Evolutionary conservation across 2,329 filamentous ascomycete species (phyloP), one percentile per base, ranked within the genome.

Genomic region (Cladosporium sp.): DNA sequence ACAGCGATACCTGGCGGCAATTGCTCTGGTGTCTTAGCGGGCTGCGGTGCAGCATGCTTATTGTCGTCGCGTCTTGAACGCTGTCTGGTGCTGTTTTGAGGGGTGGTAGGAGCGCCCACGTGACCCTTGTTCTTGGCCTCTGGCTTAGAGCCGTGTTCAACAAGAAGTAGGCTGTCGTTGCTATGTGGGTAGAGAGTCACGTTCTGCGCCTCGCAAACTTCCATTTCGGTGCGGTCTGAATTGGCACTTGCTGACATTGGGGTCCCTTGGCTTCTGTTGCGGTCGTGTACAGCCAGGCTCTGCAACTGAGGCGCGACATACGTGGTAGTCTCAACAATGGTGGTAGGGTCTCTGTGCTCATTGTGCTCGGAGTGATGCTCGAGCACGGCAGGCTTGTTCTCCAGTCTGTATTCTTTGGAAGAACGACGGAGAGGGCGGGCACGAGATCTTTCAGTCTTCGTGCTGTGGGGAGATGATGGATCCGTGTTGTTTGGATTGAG

Each of bases 121-220:
- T 41, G 12, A 8, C 15, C 17, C 19, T 43, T 40, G 45, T 43
- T 49, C 37, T 56, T 58, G 39, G 51, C 45, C 5, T 37, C 22
- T 17, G 55, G 45, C 18, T 52, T 42, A 1, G 52, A 48, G 20
- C 52, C 54, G 17, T 80, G 76, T 58, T 85, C 78, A n/a, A 85
- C 78, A n/a, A 85, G 66, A n/a, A 84, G 68, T 4, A 85, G 66
- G 6, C 80, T 84, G 38, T 80, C 70, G 56, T 85, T 85, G 64
- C 82, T 81, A 65, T 85, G 82, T 2, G 81, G 76, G 54, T 78
- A 84, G 29, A 84, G 75, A 52, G 73, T 79, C 12, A 85, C 73
- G 9, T 79, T 80, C 37, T 73, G 81, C 8, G 82, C 82, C 62
- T 85, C 80, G 53, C 74, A 79, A 47, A 85, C 74, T 64, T 85